Evolutionary conservation across 177 flowering plant genomes (phyloP).

Genomic region (Vitis hybrid): DNA sequence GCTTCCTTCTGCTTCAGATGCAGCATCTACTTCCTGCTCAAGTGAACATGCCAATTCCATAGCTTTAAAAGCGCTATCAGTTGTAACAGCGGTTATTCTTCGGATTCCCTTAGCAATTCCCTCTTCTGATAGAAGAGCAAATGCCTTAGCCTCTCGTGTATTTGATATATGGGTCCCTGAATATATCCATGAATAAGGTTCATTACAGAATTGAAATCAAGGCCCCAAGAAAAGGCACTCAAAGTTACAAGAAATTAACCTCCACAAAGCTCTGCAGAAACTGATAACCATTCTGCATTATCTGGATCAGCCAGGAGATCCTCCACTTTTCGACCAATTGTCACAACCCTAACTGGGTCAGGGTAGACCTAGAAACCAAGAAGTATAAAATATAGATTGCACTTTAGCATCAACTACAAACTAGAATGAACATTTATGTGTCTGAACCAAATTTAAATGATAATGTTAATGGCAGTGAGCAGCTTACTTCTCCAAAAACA

Average conservation of each 20-base stretch:
- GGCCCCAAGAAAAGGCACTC: not conserved
- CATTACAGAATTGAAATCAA: slow-evolving; percentile 8
- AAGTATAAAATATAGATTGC: not conserved
- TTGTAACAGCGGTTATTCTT: slow-evolving; percentile 92
- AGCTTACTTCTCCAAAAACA: slow-evolving; percentile 97
- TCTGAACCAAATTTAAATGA: not conserved
- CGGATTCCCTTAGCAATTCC: slow-evolving; percentile 93
- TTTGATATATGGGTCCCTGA: slow-evolving; percentile 94
- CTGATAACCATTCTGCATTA: slow-evolving; percentile 70
- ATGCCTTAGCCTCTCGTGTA: slow-evolving; percentile 90
- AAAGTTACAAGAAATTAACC: slow-evolving; percentile 40
- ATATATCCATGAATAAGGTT: slow-evolving; percentile 7
- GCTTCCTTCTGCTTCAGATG: slow-evolving; percentile 55
- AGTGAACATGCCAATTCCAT: slow-evolving; percentile 54
- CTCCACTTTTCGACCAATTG: slow-evolving; percentile 84
- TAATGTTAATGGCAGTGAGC: not conserved
- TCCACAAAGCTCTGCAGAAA: slow-evolving; percentile 94
- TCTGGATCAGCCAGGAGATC: slow-evolving; percentile 83
- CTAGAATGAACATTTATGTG: not conserved
- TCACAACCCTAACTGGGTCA: slow-evolving; percentile 95
- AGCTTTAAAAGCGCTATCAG: slow-evolving; percentile 72
- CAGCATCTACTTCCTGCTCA: slow-evolving; percentile 75
- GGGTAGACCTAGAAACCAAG: slow-evolving; percentile 71
- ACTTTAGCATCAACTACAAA: not conserved
- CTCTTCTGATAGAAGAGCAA: slow-evolving; percentile 90